Percentiles rank a stretch among this genome's conserved stretches.
These are phyloP conservation scores for Suillus spraguei DNA, from an alignment of 768 basidiomycete species.

Conservation along the genomic window DNA sequence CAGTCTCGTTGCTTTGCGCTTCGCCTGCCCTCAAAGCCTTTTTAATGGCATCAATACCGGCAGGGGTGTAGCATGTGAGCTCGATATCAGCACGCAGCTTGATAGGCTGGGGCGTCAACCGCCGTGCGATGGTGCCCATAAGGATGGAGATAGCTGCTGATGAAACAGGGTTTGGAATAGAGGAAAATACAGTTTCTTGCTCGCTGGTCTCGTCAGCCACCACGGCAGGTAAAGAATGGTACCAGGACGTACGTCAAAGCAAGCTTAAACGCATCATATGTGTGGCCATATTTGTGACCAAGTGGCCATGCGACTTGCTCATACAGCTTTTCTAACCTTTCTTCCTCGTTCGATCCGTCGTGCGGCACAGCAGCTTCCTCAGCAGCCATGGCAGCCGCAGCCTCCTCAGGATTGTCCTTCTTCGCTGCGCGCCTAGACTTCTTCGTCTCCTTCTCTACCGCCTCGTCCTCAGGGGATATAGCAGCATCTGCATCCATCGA, in stretches of 20 bases:
- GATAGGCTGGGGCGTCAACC: constrained; percentile 97
- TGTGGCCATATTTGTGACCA: constrained; percentile 88
- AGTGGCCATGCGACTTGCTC: constrained; percentile 94
- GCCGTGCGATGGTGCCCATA: constrained; percentile 84
- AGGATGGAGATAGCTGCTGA: constrained; percentile 63
- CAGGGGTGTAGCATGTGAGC: constrained; percentile 92
- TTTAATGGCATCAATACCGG: constrained; percentile 97
- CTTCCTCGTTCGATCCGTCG: constrained; percentile 63
- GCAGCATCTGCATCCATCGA: constrained; percentile 34
- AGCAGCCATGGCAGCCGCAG: constrained; percentile 44
- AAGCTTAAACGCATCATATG: constrained; percentile 97
- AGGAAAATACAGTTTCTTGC: constrained; percentile 78
- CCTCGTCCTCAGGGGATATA: constrained; percentile 30
- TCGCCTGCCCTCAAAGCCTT: constrained; percentile 90
- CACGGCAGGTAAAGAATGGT: background rate
- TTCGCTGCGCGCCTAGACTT: constrained; percentile 45
- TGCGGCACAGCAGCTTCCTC: constrained; percentile 30
- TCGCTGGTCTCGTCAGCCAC: constrained; percentile 44
- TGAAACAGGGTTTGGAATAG: constrained; percentile 60
- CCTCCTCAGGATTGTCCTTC: constrained; percentile 49
- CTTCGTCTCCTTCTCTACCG: constrained; percentile 50
- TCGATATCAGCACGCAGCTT: constrained; percentile 98
- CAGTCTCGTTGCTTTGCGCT: constrained; percentile 80
- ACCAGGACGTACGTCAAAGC: constrained; percentile 75
- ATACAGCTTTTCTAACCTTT: constrained; percentile 83